Evolutionary conservation across 306 rosid genomes (phyloP).

Genomic region (Cicer yamashitae): DNA sequence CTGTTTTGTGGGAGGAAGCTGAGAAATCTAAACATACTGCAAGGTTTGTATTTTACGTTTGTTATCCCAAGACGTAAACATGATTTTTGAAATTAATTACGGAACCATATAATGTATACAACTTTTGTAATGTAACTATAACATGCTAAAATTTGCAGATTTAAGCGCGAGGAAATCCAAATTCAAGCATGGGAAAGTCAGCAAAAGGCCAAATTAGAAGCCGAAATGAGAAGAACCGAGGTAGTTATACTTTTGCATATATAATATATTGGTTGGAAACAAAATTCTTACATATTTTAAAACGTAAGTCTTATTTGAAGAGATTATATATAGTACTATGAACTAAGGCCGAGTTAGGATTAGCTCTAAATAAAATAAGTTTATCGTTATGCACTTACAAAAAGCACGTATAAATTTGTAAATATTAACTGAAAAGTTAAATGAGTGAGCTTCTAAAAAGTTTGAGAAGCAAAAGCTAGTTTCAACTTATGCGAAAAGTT

Average conservation of each 20-base stretch:
- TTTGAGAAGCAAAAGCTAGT: background rate
- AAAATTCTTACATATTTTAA: slow-evolving; percentile 1
- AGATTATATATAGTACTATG: slow-evolving; percentile 23
- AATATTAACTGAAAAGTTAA: background rate
- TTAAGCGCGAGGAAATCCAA: slow-evolving; percentile 88
- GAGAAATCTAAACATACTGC: slow-evolving; percentile 85
- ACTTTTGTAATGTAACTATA: slow-evolving; percentile 30
- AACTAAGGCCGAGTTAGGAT: background rate
- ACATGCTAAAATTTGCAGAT: slow-evolving; percentile 55
- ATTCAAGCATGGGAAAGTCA: slow-evolving; percentile 97
- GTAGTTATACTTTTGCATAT: slow-evolving; percentile 47
- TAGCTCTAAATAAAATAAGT: background rate
- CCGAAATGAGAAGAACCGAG: slow-evolving; percentile 88
- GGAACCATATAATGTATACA: slow-evolving; percentile 4
- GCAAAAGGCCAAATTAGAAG: slow-evolving; percentile 81
- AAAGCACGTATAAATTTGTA: background rate
- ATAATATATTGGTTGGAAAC: slow-evolving; percentile 4
- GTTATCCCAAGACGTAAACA: slow-evolving; percentile 24
- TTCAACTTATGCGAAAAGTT: too few relatives aligned
- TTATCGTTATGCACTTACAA: background rate
- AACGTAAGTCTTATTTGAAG: slow-evolving; percentile 22
- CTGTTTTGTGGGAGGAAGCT: slow-evolving; percentile 87
- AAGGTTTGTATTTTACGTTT: slow-evolving; percentile 61
- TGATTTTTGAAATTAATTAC: background rate
- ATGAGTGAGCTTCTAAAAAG: background rate